Evolutionary conservation across 805 yeast species (phyloP).

Genomic region (Saccharomycopsis sp.): DNA sequence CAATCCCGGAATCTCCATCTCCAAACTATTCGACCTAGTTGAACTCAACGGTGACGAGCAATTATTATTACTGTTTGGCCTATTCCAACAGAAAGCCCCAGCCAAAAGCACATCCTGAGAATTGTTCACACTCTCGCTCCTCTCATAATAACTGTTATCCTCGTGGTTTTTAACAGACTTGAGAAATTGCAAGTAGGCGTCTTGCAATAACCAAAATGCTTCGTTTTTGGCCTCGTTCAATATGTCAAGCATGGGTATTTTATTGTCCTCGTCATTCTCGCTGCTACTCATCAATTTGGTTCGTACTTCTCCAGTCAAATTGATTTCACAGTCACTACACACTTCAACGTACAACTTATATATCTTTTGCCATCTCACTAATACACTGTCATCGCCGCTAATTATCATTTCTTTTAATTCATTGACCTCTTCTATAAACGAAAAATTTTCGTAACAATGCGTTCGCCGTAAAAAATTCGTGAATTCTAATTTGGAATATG

Average conservation of each 20-base stretch:
- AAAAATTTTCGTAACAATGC: slow-evolving; percentile 19
- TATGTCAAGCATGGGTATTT: slow-evolving; percentile 4
- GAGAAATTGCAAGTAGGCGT: slow-evolving; percentile 20
- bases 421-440: slow-evolving; percentile 9
- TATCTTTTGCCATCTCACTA: slow-evolving; percentile 13
- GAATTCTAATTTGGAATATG: slow-evolving; percentile 18
- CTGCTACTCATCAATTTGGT: slow-evolving; percentile 10
- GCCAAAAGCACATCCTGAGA: no score
- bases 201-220: slow-evolving; percentile 13
- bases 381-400: not conserved
- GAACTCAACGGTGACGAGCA: not conserved
- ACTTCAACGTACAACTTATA: slow-evolving; percentile 5
- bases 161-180: slow-evolving; percentile 14
- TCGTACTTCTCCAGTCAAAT: slow-evolving; percentile 17
- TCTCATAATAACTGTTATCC: slow-evolving; percentile 4
- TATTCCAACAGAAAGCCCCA: no score
- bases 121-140: not conserved
- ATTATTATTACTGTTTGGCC: not conserved
- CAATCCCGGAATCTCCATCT: slow-evolving; percentile 12
- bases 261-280: slow-evolving; percentile 7
- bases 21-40: slow-evolving; percentile 7
- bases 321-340: slow-evolving; percentile 18
- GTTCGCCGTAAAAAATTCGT: slow-evolving; percentile 13
- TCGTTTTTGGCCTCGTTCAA: slow-evolving; percentile 19
- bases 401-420: not conserved